Base-by-base conservation (phyloP, 140 eudicot genomes). In the Erigeron philadelphicus region DNA sequence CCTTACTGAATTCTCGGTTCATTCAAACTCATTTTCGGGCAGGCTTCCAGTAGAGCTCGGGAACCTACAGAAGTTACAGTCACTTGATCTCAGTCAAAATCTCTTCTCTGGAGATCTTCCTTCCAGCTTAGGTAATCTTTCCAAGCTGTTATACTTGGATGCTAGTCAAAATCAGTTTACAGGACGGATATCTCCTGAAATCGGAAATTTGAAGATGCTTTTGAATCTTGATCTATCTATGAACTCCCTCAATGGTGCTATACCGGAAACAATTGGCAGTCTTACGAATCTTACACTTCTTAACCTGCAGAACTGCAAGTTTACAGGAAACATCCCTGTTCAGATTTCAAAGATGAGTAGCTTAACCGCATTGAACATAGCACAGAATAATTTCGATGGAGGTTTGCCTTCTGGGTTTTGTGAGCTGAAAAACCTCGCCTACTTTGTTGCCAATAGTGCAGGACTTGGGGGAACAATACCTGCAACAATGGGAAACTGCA, bases 391-490 rank as follows among this genome's bases (percentile, higher is more conserved):
- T 68, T 92, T 88, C 13, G 80, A 77, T 1, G 90, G 93, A 4
- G 96, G 79, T 66, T n/a, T 92, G 67, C 91, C 98, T 53, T 70
- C 80, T 13, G 76, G 76, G 59, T 65, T 92, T 6, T 93, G 95
- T 47, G 84, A 75, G 64, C 78, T 92, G 64, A 31, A 47, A 54
- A 88, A 85, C 78, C 86, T 92, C 1, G 85, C 64, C 46, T 84
- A 76, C 77, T 79, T 88, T 72, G 66, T 86, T 41, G 95, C 93
- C 59, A 65, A 80, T 41, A 76, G 48, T 79, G 81, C 92, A 7
- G 90, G 96, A 68, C 67, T 92, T 38, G 75, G 77, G 44, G 98
- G 96, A 13, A 46, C 61, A 6, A 88, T 92, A 53, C 98, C 98
- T 11, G 72, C 76, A 9, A 57, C 86, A 65, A 54, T 92, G 69